Percentiles rank a stretch among this genome's conserved stretches.
Conservation (phyloP, 805 yeast genomes). For the Sporopachydermia quercuum region DNA sequence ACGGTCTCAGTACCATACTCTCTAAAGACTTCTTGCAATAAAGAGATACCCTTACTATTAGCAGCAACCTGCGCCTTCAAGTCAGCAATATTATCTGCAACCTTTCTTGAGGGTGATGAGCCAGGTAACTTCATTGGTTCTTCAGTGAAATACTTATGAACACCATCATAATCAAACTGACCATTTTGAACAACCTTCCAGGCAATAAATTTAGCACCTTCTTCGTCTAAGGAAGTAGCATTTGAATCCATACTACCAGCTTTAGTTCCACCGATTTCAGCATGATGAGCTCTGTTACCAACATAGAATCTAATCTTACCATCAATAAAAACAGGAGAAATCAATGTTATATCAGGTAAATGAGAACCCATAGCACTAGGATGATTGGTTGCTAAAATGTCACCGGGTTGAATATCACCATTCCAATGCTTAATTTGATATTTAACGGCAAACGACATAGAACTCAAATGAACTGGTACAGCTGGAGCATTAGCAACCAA, state of each 20-base stretch:
- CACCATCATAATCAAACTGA: slow-evolving; percentile 56
- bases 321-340: slow-evolving; percentile 68
- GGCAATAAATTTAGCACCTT: slow-evolving; percentile 79
- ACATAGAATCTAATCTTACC: slow-evolving; percentile 63
- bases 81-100: slow-evolving; percentile 74
- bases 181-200: slow-evolving; percentile 62
- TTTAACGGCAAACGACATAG: slow-evolving; percentile 70
- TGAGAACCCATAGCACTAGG: slow-evolving; percentile 83
- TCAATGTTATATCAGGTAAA: slow-evolving; percentile 80
- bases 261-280: slow-evolving; percentile 84
- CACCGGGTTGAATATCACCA: slow-evolving; percentile 52
- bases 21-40: slow-evolving; percentile 41
- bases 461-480: slow-evolving; percentile 75
- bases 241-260: slow-evolving; percentile 96
- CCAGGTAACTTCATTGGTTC: slow-evolving; percentile 77
- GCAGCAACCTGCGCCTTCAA: slow-evolving; percentile 82
- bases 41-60: slow-evolving; percentile 66
- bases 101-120: slow-evolving; percentile 77
- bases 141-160: slow-evolving; percentile 43
- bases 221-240: slow-evolving; percentile 72
- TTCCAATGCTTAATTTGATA: slow-evolving; percentile 54
- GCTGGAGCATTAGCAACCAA: slow-evolving; percentile 82
- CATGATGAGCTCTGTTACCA: slow-evolving; percentile 92
- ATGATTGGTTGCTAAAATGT: slow-evolving; percentile 64
- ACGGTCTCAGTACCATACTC: slow-evolving; percentile 51